These are phyloP conservation scores for Xerocomellus chrysenteron DNA, from an alignment of 768 basidiomycete genomes.

Conservation along the genomic window DNA sequence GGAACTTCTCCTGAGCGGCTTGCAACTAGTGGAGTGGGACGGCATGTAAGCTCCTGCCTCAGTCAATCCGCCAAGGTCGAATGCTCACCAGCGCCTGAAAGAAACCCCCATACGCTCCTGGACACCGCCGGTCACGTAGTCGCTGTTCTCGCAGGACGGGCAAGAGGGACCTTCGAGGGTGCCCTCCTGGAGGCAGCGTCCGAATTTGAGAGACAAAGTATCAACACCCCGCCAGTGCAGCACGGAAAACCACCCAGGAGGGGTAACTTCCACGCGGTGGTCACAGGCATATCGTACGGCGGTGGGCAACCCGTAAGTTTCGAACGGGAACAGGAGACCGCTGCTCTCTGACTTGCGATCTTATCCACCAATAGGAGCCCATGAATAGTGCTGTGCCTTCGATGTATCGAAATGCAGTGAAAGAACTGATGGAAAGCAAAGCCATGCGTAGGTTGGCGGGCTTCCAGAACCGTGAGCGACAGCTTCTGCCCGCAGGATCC, in stretches of 20 bases:
- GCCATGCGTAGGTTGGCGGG: not conserved
- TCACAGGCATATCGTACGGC: not conserved
- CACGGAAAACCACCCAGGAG: not conserved
- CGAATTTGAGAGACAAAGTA: not conserved
- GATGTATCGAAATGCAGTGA: accelerated
- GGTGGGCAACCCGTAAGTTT: not conserved
- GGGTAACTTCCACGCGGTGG: not conserved
- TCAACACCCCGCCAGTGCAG: too few species aligned
- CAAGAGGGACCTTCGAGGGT: not conserved
- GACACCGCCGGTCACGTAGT: not conserved
- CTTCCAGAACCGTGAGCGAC: not conserved
- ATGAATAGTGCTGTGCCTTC: not conserved
- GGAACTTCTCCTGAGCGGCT: not conserved
- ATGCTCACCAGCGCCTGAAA: not conserved
- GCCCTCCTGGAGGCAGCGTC: not conserved
- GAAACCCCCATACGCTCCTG: not conserved
- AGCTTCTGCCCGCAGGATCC: not conserved
- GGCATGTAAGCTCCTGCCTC: not conserved
- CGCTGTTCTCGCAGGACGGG: not conserved
- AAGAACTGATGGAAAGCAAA: not conserved
- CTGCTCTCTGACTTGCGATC: too few species aligned
- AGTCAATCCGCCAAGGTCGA: too few species aligned
- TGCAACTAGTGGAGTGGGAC: not conserved
- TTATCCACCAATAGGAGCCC: not conserved
- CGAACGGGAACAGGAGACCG: too few species aligned